phyloP scores from a whole-genome alignment of 1,139 yeast genomes.

The Debaryomyces udenii region DNA sequence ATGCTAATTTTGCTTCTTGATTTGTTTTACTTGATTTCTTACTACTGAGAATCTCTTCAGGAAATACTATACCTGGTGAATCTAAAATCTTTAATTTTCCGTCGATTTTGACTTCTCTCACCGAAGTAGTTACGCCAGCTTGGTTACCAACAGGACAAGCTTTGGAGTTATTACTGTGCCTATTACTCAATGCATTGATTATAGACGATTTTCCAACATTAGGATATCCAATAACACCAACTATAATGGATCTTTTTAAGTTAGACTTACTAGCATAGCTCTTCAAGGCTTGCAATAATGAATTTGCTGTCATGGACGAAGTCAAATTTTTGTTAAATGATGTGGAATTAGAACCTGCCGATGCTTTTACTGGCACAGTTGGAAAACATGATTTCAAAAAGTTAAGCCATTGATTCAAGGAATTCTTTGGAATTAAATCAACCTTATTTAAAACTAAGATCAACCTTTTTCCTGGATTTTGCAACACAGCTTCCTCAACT shows the following conservation, averaged over 20 bases:
- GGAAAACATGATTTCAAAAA: slow-evolving; percentile 85
- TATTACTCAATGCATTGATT: slow-evolving; percentile 83
- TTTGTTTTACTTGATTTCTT: slow-evolving; percentile 56
- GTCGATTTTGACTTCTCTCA: slow-evolving; percentile 92
- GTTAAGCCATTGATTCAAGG: slow-evolving; percentile 80
- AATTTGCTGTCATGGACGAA: slow-evolving; percentile 69
- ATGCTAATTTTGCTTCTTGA: slow-evolving; percentile 84
- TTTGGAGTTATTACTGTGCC: slow-evolving; percentile 68
- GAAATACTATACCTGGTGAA: slow-evolving; percentile 98
- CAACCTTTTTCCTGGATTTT: slow-evolving; percentile 76
- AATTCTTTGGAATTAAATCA: slow-evolving; percentile 86
- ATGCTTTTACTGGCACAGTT: slow-evolving; percentile 83
- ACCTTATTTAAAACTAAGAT: slow-evolving; percentile 87
- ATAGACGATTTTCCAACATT: slow-evolving; percentile 93
- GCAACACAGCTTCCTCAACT: slow-evolving; percentile 87
- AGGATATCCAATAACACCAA: slow-evolving; percentile 96
- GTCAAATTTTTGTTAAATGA: slow-evolving; percentile 80
- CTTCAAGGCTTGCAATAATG: slow-evolving; percentile 79
- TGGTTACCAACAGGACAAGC: slow-evolving; percentile 98
- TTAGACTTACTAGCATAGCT: slow-evolving; percentile 82
- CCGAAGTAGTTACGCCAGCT: slow-evolving; percentile 93
- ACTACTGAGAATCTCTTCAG: slow-evolving; percentile 55
- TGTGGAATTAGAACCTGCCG: slow-evolving; percentile 57
- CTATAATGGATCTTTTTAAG: slow-evolving; percentile 87
- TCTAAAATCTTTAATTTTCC: slow-evolving; percentile 86